These are phyloP conservation scores for Ormosia semicastrata DNA, from an alignment of 306 rosid species.

Conservation along the genomic window DNA sequence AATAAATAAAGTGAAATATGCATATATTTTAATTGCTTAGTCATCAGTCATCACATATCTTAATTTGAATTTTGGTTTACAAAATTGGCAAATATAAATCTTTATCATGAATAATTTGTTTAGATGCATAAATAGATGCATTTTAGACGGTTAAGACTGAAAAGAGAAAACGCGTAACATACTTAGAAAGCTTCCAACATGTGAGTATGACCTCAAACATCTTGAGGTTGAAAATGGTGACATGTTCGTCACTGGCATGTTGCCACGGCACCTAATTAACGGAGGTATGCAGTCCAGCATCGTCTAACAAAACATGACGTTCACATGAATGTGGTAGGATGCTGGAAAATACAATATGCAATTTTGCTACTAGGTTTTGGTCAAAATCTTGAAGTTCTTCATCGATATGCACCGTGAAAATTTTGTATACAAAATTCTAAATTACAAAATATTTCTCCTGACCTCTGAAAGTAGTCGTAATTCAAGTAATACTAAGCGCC, in stretches of 20 bases:
- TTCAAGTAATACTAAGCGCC: no score
- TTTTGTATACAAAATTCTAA: neutral
- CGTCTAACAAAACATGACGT: neutral
- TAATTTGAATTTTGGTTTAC: neutral
- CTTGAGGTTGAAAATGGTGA: conserved; percentile 9
- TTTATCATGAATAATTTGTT: neutral
- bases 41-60: neutral
- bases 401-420: neutral
- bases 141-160: neutral
- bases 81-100: neutral
- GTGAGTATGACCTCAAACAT: neutral
- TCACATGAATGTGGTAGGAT: neutral
- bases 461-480: no score
- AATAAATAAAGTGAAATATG: neutral
- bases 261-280: conserved; percentile 26
- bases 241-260: neutral
- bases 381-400: neutral
- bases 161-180: neutral
- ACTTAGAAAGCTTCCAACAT: neutral
- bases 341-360: neutral
- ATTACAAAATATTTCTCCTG: neutral
- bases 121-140: neutral
- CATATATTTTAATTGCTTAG: neutral
- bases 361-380: conserved; percentile 12
- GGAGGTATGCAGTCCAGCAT: neutral